phyloP scores from a whole-genome alignment of 2,329 filamentous ascomycete genomes.

The Biscogniauxia sp. region DNA sequence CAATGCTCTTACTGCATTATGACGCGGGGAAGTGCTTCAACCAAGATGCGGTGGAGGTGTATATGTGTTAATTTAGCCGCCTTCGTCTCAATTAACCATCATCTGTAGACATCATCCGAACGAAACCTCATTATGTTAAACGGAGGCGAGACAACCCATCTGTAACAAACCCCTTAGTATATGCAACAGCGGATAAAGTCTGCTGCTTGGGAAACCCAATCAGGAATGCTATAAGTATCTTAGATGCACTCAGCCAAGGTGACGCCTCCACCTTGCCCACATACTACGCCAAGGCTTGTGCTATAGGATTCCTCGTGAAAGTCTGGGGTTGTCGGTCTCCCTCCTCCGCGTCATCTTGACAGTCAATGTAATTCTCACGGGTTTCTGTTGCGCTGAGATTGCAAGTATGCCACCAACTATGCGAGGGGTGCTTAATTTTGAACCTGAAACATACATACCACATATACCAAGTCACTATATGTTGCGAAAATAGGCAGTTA shows the following conservation, averaged over 20 bases:
- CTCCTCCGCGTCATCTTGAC: background rate
- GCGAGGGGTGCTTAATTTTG: no score
- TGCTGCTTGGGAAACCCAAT: background rate
- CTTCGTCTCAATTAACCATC: constrained; percentile 19
- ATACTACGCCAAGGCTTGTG: no score
- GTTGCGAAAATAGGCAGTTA: no score
- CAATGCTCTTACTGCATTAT: constrained; percentile 6
- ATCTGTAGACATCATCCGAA: constrained; percentile 24
- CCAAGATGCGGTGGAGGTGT: constrained; percentile 12
- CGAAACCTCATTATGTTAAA: constrained; percentile 16
- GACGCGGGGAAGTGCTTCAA: constrained; percentile 22
- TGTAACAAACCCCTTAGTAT: background rate
- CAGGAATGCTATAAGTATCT: background rate
- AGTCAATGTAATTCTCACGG: background rate
- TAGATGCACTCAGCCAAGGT: background rate
- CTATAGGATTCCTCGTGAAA: no score
- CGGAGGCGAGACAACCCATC: background rate
- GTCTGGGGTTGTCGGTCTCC: no score
- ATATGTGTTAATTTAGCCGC: constrained; percentile 27
- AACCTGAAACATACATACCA: no score
- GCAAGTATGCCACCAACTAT: no score
- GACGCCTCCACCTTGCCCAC: no score
- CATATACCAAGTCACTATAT: no score
- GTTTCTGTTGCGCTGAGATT: no score
- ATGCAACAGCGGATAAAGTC: background rate